A percentile compares a stretch with the other conserved stretches of the same genome.
Evolutionary conservation across 495 filamentous ascomycete species (phyloP).

Genomic region (Poronia punctata): DNA sequence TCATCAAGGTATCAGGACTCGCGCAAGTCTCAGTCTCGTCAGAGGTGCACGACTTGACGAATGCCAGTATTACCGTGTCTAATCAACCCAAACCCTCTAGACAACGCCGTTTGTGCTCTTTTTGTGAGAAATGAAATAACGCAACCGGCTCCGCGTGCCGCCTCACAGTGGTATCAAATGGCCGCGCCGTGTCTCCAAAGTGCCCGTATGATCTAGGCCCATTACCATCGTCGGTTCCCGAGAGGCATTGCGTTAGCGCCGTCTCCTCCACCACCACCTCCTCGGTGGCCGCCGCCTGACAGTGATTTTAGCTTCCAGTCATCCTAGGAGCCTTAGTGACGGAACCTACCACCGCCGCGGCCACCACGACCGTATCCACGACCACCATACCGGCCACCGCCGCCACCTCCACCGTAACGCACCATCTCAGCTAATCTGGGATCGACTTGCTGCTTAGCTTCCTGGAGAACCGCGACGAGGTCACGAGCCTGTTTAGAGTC

Average conservation of each 20-base stretch:
- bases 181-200: too few species aligned
- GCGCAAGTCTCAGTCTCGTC: conserved; percentile 14
- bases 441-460: conserved; percentile 98
- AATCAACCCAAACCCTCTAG: conserved; percentile 26
- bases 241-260: conserved; percentile 41
- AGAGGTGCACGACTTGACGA: conserved; percentile 12
- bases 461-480: conserved; percentile 81
- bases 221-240: conserved; percentile 43
- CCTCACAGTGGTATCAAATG: not conserved
- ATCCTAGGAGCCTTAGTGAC: not conserved
- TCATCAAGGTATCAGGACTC: conserved; percentile 7
- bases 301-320: conserved; percentile 9
- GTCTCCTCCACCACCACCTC: conserved; percentile 26
- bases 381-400: conserved; percentile 57
- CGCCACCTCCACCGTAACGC: conserved; percentile 83
- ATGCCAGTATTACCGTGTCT: conserved; percentile 21
- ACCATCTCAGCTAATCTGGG: conserved; percentile 93
- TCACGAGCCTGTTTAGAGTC: conserved; percentile 97
- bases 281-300: conserved; percentile 16
- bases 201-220: not conserved
- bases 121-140: conserved; percentile 12
- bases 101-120: conserved; percentile 29
- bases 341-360: conserved; percentile 51
- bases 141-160: conserved; percentile 4
- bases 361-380: conserved; percentile 55